Conservation (phyloP, 148 eudicot species). For the Pharnaceum exiguum region DNA sequence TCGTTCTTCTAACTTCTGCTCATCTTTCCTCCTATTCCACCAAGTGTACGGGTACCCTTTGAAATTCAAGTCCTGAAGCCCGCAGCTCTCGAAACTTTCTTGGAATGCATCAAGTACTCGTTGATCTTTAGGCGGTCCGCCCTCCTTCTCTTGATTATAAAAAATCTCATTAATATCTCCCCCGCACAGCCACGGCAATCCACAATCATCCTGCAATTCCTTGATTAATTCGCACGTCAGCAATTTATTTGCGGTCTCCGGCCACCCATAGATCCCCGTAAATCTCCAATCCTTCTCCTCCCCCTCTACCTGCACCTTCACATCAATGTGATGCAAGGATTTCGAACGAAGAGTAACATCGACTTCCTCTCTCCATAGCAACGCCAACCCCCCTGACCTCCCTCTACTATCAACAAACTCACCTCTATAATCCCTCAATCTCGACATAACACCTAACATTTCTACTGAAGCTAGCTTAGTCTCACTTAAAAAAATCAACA, state of each 20-base stretch:
- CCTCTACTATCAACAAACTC: background rate
- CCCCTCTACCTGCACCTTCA: fast-evolving
- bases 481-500: background rate
- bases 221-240: background rate
- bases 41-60: background rate
- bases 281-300: background rate
- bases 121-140: background rate
- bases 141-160: background rate
- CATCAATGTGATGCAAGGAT: background rate
- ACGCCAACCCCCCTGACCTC: background rate
- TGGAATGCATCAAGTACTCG: background rate
- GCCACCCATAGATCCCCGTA: background rate
- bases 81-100: background rate
- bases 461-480: background rate
- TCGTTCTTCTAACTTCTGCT: background rate
- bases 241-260: background rate
- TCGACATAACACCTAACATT: background rate
- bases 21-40: background rate
- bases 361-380: background rate
- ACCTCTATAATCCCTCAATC: background rate
- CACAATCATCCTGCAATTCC: no score
- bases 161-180: background rate
- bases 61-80: background rate
- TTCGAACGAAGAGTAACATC: background rate
- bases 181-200: background rate